phyloP scores from a whole-genome alignment of 2,329 filamentous ascomycete species.

The Aspergillus bombycis region DNA sequence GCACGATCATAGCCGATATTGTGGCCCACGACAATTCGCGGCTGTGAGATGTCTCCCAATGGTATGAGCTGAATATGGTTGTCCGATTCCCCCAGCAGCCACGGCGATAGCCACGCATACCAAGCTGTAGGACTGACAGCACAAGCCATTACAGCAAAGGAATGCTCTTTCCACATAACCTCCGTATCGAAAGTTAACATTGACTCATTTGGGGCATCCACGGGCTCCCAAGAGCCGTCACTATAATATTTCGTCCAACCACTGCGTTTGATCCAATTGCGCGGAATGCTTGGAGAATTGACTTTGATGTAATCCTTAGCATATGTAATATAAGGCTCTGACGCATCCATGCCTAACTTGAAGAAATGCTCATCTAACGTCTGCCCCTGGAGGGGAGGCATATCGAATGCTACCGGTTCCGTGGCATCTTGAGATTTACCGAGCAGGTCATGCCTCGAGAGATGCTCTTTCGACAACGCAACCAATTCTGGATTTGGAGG shows the following conservation, averaged over 20 bases:
- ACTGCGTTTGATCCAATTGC: conserved; percentile 75
- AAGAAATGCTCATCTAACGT: conserved; percentile 94
- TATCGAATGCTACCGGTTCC: conserved; percentile 79
- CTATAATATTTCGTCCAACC: conserved; percentile 93
- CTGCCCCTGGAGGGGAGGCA: conserved; percentile 76
- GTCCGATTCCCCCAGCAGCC: conserved; percentile 81
- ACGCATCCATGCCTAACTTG: conserved; percentile 81
- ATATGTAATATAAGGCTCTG: conserved; percentile 77
- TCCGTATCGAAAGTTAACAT: conserved; percentile 95
- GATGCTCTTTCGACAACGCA: conserved; percentile 77
- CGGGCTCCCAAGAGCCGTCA: conserved; percentile 71
- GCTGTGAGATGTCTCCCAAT: conserved; percentile 72
- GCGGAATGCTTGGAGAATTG: conserved; percentile 62
- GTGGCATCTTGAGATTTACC: conserved; percentile 84
- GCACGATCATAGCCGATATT: conserved; percentile 96
- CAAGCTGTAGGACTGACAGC: conserved; percentile 86
- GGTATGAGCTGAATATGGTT: conserved; percentile 82
- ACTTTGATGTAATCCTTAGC: conserved; percentile 74
- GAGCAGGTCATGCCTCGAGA: conserved; percentile 80
- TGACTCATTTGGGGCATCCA: conserved; percentile 76
- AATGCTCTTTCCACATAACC: conserved; percentile 91
- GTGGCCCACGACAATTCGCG: conserved; percentile 85
- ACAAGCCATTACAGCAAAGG: conserved; percentile 95
- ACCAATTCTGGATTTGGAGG: conserved; percentile 73
- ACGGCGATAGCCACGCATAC: conserved; percentile 98